Evolutionary conservation across 345 rosid genomes (phyloP), one percentile per base, ranked within the genome.

Genomic region (Crucihimalaya himalaica): DNA sequence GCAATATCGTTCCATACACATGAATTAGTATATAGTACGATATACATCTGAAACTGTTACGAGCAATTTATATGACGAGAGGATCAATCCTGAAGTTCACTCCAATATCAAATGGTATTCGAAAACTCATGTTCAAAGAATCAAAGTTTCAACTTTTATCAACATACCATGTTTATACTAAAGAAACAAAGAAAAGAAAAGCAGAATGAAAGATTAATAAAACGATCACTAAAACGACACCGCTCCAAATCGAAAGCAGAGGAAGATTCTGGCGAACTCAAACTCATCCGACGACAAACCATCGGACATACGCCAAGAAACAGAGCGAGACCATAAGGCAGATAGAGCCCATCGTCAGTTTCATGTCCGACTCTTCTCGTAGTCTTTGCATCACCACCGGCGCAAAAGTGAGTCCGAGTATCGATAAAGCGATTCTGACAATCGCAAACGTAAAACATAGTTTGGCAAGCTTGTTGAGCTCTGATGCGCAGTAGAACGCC

Each of bases 261-360:
- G 10, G 18, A 25, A 13, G 57, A 52, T 25, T 47, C 52, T 8
- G 52, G 12, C 12, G 52, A 47, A 47, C 13, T 18, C 12, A 47
- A 18, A 47, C 57, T 52, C 55, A 51, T 51, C 55, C n/a, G 31
- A 51, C 58, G 58, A 53, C 58, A 5, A 53, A 53, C 11, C 18
- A 53, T 2, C 10, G 19, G 1, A 53, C 11, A 15, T 53, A 53
- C 14, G 58, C 58, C 5, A 7, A 52, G 57, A 52, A 52, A 6
- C 28, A 14, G 57, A 52, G 18, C 10, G 57, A 52, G 18, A 25
- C 1, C 5, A 25, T 0, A 5, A 25, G 34, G 32, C 32, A 25
- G 1, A 3, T 13, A 52, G 18, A 25, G 25, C 57, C 57, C 2
- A 52, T 5, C 8, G 16, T 3, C 1, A 52, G 16, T 15, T 52